These are phyloP conservation scores for Sporothrix protearum DNA, from an alignment of 2,329 filamentous ascomycete species.

Conservation along the genomic window DNA sequence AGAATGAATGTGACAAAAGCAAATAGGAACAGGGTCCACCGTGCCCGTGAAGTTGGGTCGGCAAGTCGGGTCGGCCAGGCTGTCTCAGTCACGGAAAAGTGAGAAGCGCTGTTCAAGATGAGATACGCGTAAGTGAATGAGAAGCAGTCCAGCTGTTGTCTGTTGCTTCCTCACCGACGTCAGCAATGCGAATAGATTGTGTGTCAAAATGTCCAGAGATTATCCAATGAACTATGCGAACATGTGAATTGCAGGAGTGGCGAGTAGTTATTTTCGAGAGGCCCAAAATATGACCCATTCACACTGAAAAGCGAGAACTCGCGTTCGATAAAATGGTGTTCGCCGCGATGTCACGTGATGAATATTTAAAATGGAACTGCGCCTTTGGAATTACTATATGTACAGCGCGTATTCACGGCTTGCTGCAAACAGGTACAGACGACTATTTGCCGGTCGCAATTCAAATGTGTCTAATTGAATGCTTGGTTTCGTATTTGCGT, in stretches of 20 bases:
- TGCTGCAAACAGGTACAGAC: neutral
- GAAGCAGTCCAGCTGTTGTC: neutral
- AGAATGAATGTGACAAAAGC: neutral
- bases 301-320: neutral
- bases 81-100: neutral
- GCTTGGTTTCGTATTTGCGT: neutral
- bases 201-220: too few relatives aligned
- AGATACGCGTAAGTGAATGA: neutral
- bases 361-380: neutral
- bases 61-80: neutral
- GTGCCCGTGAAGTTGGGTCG: neutral
- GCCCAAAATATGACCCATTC: neutral
- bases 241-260: neutral
- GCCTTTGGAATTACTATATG: neutral
- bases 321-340: neutral
- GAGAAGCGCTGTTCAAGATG: neutral
- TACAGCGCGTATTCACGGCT: too few relatives aligned
- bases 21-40: neutral
- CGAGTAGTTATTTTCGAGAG: neutral
- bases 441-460: neutral
- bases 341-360: constrained; percentile 16
- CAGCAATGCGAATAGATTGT: neutral
- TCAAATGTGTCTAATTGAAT: neutral
- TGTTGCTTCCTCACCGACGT: neutral
- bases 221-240: neutral